These are phyloP conservation scores for Moricandia arvensis DNA, from an alignment of 345 rosid species.

Conservation along the genomic window DNA sequence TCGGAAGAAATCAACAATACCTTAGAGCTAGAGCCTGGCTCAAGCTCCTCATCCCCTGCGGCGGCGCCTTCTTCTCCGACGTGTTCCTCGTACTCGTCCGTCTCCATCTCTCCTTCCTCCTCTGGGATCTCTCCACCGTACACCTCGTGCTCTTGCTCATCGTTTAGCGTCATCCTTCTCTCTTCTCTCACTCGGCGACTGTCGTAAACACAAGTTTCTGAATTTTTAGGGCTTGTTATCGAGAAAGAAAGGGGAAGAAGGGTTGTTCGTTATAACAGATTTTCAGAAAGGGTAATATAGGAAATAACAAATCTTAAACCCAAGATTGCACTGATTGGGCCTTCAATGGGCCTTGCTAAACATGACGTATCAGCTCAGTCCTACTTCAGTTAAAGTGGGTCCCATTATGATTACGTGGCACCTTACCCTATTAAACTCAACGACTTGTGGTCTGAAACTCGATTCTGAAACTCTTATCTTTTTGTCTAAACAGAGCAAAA, in stretches of 20 bases:
- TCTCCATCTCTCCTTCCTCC: constrained; percentile 74
- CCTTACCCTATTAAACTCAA: background rate
- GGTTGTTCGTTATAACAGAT: constrained; percentile 5
- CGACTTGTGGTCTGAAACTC: constrained; percentile 21
- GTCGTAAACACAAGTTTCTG: constrained; percentile 4
- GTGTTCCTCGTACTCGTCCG: constrained; percentile 55
- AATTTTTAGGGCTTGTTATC: background rate
- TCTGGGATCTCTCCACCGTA: constrained; percentile 87
- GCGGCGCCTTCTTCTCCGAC: constrained; percentile 46
- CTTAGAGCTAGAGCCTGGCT: constrained; percentile 61
- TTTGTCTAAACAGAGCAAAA: background rate
- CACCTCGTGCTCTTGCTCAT: constrained; percentile 81
- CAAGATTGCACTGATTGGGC: background rate
- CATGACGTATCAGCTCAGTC: constrained; percentile 1
- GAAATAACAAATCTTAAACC: background rate
- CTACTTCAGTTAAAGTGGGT: background rate
- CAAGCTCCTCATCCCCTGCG: constrained; percentile 47
- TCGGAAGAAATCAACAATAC: constrained; percentile 33
- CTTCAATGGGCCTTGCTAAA: background rate
- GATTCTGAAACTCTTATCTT: constrained; percentile 8
- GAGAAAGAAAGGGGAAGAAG: constrained; percentile 7
- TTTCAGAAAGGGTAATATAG: constrained; percentile 7
- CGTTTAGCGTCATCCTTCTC: constrained; percentile 50
- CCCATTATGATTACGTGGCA: constrained; percentile 1
- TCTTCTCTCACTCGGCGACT: constrained; percentile 28